Percentiles rank a stretch among this genome's conserved stretches.
These are phyloP conservation scores for Cenococcum geophilum DNA, from an alignment of 495 filamentous ascomycete genomes.

Conservation along the genomic window DNA sequence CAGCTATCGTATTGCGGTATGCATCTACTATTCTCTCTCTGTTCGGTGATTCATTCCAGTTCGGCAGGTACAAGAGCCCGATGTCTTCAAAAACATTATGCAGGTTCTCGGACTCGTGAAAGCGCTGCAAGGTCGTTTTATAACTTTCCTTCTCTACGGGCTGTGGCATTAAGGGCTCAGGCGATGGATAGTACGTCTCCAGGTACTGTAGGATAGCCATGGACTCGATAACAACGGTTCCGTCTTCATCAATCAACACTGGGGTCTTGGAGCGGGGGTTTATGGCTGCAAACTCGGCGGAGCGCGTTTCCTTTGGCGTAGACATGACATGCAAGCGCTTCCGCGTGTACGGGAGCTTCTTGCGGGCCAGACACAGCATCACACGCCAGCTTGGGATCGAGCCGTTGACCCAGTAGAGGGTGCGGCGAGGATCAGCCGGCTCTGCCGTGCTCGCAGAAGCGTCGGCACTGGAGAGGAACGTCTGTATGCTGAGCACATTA, in stretches of 20 bases:
- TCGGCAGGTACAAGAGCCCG: not conserved
- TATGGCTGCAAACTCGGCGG: not conserved
- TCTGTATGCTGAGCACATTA: not conserved
- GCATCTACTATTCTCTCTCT: conserved; percentile 1
- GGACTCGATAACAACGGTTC: not conserved
- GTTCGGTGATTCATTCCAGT: not conserved
- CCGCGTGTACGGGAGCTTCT: not conserved
- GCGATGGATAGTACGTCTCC: not conserved
- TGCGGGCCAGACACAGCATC: not conserved
- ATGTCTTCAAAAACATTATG: conserved; percentile 6
- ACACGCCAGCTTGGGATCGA: not conserved
- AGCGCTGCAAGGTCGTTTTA: not conserved
- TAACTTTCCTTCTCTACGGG: not conserved
- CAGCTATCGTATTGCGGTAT: not conserved
- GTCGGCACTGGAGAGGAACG: not conserved
- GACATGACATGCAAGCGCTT: not conserved
- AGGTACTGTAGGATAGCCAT: conserved; percentile 3
- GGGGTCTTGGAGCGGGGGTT: conserved; percentile 1
- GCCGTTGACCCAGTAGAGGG: not conserved
- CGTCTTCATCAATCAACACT: conserved; percentile 2
- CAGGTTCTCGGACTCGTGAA: conserved; percentile 1
- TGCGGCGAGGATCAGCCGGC: not conserved
- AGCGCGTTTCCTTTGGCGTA: conserved; percentile 3
- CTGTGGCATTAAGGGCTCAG: not conserved
- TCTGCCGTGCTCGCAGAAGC: not conserved